Base-by-base conservation (phyloP, 148 eudicot species). In the Nepenthes mirabilis region DNA sequence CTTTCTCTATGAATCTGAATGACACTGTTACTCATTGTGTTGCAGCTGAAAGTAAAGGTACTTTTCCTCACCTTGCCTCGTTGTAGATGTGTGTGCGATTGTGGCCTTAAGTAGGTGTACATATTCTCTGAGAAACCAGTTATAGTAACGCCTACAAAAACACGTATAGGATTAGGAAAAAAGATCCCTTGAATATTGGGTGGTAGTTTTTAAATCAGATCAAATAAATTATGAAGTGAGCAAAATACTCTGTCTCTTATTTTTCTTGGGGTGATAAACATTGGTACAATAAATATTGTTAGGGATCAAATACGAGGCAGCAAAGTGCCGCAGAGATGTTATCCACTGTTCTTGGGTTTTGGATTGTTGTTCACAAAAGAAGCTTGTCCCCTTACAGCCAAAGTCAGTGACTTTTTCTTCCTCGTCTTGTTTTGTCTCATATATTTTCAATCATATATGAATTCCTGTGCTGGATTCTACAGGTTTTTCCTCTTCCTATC, bases 251-350 rank as follows among this genome's bases (percentile, higher is more conserved):
- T 61, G 54, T 7, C 36, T 34, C 48, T 9, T 55, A 2, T 12
- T 23, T 43, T 53, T 52, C 40, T 56, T 50, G 59, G 5, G 3
- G 8, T 48, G 37, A 3, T 36, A 11, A 32, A 10, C n/a, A 47
- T 33, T 50, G 12, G 56, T 2, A 34, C 56, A 33, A 23, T 34
- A 36, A 5, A 52, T 63, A 47, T 58, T 52, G 14, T 32, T 65
- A 83, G 90, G 98, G 58, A 74, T 93, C 66, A 93, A 93, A 75
- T 93, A 77, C 69, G 82, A 83, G 80, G 98, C 96, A 40, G 91
- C 89, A 63, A 88, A 88, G 68, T 83, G 70, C 34, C 83, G 72
- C 47, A 95, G 95, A 32, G 96, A 93, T 72, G 77, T 93, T 62
- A 82, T 93, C 62, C 91, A 86, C 65, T 79, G 66, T 77, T 93